Evolutionary conservation across 768 basidiomycete species (phyloP), one percentile per base, ranked within the genome.

Genomic region (Gyrodon lividus): DNA sequence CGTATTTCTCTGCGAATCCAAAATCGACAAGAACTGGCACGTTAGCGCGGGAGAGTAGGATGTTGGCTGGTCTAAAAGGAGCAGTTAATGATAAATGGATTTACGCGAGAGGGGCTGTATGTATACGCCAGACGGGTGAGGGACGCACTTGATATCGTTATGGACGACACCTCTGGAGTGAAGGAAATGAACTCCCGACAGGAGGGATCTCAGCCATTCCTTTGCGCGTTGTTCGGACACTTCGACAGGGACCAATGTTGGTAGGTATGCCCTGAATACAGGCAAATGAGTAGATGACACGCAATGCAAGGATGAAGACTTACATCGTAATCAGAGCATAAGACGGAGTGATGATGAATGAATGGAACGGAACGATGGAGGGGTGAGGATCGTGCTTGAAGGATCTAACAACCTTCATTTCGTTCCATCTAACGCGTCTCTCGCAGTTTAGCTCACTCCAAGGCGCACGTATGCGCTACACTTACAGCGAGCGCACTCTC

Each of bases 281-380:
- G 37, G 35, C 30, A 33, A 7, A 35, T 56, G 42, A 61, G 48
- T 22, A 14, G 37, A 38, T 60, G 50, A 28, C n/a, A 58, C 44
- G 34, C 35, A 33, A 44, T 4, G 23, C 17, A 39, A 34, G 43
- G 17, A 51, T 24, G 57, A 33, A 33, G 4, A 77, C 91, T 65
- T 62, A 95, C 92, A 92, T 93, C n/a, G 89, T 89, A 59, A 92
- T 91, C 54, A 95, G 77, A 37, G 92, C 94, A 69, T 89, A 94
- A 24, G 84, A 88, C 5, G 92, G 89, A 0, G 92, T 92, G 59
- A 95, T 90, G 65, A 96, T 87, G 77, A 98, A 98, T 4, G 89
- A 87, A 62, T 94, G 86, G 71, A 98, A 98, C 10, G 84, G 82
- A 55, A 98, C 89, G 70, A 98, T 87, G 54, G 90, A 89, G 0